These are phyloP conservation scores for Ophioceras dolichostomum DNA, from an alignment of 2,329 filamentous ascomycete species.

Conservation along the genomic window DNA sequence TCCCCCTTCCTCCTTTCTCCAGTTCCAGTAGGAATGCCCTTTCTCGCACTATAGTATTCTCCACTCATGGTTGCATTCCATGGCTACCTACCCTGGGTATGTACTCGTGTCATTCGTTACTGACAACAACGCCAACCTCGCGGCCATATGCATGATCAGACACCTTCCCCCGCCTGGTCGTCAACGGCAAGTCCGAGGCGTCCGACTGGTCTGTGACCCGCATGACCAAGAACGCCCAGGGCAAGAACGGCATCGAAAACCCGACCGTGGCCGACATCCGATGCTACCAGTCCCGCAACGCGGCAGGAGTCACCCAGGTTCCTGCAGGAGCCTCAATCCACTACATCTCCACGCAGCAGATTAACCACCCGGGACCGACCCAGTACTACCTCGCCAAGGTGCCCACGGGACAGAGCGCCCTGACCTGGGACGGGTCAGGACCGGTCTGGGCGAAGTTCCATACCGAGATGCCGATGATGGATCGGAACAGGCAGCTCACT, in stretches of 20 bases:
- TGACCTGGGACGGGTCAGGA: conserved; percentile 22
- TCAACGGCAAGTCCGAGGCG: conserved; percentile 19
- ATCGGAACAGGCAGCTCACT: conserved; percentile 32
- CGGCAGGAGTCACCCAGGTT: conserved; percentile 14
- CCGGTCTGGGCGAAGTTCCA: conserved; percentile 24
- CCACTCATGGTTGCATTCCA: too few relatives aligned
- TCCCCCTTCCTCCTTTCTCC: too few relatives aligned
- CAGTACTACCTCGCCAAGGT: conserved; percentile 26
- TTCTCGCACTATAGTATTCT: not conserved
- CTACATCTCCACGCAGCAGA: conserved; percentile 21
- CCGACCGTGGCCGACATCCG: conserved; percentile 18
- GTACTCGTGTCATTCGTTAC: too few relatives aligned
- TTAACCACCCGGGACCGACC: conserved; percentile 25
- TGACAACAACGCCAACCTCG: too few relatives aligned
- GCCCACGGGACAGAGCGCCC: conserved; percentile 17
- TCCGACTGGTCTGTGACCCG: conserved; percentile 21
- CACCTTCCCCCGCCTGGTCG: conserved; percentile 21
- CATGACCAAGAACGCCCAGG: conserved; percentile 21
- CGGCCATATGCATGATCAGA: too few relatives aligned
- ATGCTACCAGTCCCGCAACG: conserved; percentile 21
- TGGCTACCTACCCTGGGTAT: too few relatives aligned
- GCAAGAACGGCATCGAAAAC: conserved; percentile 20
- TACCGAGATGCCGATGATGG: conserved; percentile 27
- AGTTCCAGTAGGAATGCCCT: too few relatives aligned
- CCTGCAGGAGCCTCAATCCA: conserved; percentile 19